Base-by-base conservation (phyloP, 768 basidiomycete genomes). In the Coprinopsis strossmayeri region DNA sequence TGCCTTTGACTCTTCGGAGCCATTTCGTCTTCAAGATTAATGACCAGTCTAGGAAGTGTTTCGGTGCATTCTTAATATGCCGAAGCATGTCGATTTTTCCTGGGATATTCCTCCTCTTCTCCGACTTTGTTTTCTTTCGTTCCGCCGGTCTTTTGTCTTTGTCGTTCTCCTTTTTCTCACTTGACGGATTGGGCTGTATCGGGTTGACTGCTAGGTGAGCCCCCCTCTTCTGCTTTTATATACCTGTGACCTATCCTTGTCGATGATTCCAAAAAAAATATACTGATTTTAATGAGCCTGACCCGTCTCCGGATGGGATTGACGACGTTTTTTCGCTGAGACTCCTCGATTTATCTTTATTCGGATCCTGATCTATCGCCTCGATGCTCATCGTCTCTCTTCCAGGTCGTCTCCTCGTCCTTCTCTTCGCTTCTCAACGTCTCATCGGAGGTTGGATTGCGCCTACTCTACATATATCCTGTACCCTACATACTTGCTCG, bases 211-310 rank as follows among this genome's bases (percentile, higher is more conserved):
- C n/a, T n/a, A 57, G 62, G 64, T 64, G 59, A 60, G 64, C 51
- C 43, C 32, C 26, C 41, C 38, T 41, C 34, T 47, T 52, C 44
- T 35, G 25, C 21, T 50, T 48, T 51, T 37, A 56, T 46, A 40
- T 52, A 50, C 41, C 45, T 30, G 39, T 26, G 26, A 34, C 25
- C 34, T 38, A 26, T 35, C 42, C 47, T 49, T 42, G 32, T 68
- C 72, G 53, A 72, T 70, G 72, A 74, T 71, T 62, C 52, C 53
- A 62, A 70, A 38, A n/a, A n/a, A 69, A 65, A 65, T 58, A 58
- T 59, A 67, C 70, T 71, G 70, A 72, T 74, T 72, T 72, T 72
- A 74, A 74, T 72, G 73, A 74, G 69, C 69, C 67, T 61, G 66
- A 74, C 59, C 56, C 57, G 62, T 63, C 57, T 59, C 11, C 42